Evolutionary conservation across 2,329 filamentous ascomycete species (phyloP).

Genomic region (Arachnomyces sp.): DNA sequence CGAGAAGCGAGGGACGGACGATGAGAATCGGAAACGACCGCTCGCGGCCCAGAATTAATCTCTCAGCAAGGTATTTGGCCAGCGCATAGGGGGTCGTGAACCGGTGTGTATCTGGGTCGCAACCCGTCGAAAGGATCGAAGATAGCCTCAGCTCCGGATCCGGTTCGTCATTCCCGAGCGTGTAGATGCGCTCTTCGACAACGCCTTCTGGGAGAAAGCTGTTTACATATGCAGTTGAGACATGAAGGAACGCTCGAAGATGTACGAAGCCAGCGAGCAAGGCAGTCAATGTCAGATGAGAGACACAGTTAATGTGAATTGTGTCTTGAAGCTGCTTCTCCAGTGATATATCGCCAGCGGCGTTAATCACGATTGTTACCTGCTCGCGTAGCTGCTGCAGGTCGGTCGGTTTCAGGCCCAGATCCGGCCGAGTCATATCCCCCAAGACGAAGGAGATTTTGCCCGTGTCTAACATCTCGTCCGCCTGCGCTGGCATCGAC

Average conservation of each 20-base stretch:
- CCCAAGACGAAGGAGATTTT: conserved; percentile 13
- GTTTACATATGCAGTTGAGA: background rate
- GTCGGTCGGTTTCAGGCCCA: conserved; percentile 8
- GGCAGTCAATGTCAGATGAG: conserved; percentile 1
- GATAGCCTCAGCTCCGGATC: no score
- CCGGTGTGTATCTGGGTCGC: conserved; percentile 4
- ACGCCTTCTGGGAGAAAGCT: no score
- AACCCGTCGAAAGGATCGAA: conserved; percentile 7
- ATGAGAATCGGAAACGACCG: conserved; percentile 9
- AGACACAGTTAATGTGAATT: conserved; percentile 11
- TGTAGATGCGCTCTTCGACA: no score
- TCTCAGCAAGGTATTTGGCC: conserved; percentile 15
- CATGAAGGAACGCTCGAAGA: background rate
- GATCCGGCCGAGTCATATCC: conserved; percentile 11
- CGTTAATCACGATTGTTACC: conserved; percentile 13
- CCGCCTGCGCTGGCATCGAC: conserved; percentile 14
- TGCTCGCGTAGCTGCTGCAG: conserved; percentile 7
- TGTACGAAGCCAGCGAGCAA: conserved; percentile 1
- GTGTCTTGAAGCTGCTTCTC: conserved; percentile 8
- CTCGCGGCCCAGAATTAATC: conserved; percentile 3
- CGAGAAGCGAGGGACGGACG: conserved; percentile 12
- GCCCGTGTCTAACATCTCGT: conserved; percentile 15
- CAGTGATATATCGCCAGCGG: conserved; percentile 14
- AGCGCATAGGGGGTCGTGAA: conserved; percentile 13
- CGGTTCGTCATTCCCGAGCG: no score